These are phyloP conservation scores for Pythium aphanidermatum DNA, from an alignment of 352 stramenopile species.

Conservation along the genomic window DNA sequence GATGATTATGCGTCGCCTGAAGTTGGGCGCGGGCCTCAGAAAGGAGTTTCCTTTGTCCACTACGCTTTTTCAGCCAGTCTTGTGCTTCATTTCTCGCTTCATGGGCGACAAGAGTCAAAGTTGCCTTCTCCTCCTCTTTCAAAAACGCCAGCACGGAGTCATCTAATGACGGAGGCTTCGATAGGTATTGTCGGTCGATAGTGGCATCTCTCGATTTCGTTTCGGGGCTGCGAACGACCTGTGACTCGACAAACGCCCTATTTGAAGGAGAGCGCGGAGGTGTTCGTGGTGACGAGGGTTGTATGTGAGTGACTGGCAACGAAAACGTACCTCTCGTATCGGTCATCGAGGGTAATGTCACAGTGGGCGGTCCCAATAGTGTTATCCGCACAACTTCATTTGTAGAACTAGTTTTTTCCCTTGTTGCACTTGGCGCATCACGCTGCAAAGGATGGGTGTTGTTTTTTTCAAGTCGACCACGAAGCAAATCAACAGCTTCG, in stretches of 20 bases:
- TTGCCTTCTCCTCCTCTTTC: slow-evolving; percentile 52
- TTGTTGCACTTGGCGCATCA: no score
- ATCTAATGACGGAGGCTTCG: slow-evolving; percentile 18
- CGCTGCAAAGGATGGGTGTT: no score
- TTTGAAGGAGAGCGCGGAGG: not conserved
- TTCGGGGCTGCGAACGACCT: not conserved
- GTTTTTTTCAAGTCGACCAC: no score
- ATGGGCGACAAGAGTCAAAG: slow-evolving; percentile 57
- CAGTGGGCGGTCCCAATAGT: not conserved
- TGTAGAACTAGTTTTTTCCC: not conserved
- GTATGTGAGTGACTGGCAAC: slow-evolving; percentile 2
- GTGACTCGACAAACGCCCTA: not conserved
- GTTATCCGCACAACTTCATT: slow-evolving; percentile 11
- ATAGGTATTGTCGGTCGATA: not conserved
- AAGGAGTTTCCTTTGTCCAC: slow-evolving; percentile 70
- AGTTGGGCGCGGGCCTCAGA: slow-evolving; percentile 55
- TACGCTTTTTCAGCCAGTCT: slow-evolving; percentile 68
- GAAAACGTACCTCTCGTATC: not conserved
- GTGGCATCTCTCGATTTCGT: not conserved
- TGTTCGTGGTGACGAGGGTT: slow-evolving; percentile 23
- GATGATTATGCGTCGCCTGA: slow-evolving; percentile 38
- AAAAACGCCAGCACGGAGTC: slow-evolving; percentile 31
- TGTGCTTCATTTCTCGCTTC: slow-evolving; percentile 58
- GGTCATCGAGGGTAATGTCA: not conserved
- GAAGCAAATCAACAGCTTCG: no score